Percentiles rank a stretch among this genome's conserved stretches.
Conservation (phyloP, 192 early-diverging fungal species). For the Coemansia guatemalensis region DNA sequence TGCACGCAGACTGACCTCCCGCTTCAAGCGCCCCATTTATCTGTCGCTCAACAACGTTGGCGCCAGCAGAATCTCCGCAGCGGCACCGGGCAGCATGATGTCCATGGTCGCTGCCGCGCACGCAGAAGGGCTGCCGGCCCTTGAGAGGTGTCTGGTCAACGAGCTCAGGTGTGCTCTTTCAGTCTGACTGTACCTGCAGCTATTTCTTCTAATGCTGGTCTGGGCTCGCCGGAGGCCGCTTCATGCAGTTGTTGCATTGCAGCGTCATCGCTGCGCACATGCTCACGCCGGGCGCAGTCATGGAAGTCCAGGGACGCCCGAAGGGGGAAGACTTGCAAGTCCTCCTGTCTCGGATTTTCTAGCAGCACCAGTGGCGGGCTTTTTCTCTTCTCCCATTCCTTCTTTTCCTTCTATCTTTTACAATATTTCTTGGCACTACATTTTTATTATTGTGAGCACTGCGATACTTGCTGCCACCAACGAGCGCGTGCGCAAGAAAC, state of each 20-base stretch:
- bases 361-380: no score
- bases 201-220: no score
- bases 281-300: no score
- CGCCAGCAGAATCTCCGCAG: constrained; percentile 5
- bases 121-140: constrained; percentile 27
- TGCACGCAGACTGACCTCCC: constrained; percentile 31
- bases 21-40: constrained; percentile 43
- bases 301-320: no score
- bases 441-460: neutral
- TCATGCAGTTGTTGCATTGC: no score
- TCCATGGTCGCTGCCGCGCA: constrained; percentile 21
- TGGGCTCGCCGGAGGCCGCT: no score
- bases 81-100: constrained; percentile 12
- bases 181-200: neutral
- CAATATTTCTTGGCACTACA: neutral
- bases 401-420: constrained; percentile 9
- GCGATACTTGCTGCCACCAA: no score
- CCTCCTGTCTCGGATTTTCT: no score
- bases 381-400: neutral
- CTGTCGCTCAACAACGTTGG: constrained; percentile 31
- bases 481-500: no score
- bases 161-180: constrained; percentile 25
- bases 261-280: no score
- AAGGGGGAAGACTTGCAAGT: no score
- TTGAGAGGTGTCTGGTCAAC: constrained; percentile 37